phyloP scores from a whole-genome alignment of 768 basidiomycete species.

The Leccinum imitatum region DNA sequence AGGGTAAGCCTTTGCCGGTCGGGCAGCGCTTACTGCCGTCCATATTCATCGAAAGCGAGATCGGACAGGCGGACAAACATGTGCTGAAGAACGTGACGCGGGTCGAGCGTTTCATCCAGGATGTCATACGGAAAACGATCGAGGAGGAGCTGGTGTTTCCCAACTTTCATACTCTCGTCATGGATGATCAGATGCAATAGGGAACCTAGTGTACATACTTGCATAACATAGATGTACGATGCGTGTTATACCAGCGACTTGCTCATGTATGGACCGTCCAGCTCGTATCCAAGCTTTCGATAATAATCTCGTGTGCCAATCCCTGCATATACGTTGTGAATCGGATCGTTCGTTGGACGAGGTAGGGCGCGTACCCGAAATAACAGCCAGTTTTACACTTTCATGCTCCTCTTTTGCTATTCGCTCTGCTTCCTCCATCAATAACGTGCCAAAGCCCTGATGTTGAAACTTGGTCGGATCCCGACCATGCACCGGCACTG shows the following conservation, averaged over 20 bases:
- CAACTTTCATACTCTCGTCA: slow-evolving; percentile 83
- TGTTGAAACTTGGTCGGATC: slow-evolving; percentile 99
- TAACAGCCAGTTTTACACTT: slow-evolving; percentile 94
- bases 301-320: slow-evolving; percentile 99
- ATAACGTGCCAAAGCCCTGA: slow-evolving; percentile 91
- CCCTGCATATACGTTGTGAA: slow-evolving; percentile 43
- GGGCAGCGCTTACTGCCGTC: slow-evolving; percentile 83
- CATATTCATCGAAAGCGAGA: slow-evolving; percentile 94
- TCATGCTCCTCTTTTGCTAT: slow-evolving; percentile 98
- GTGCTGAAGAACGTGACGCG: slow-evolving; percentile 94
- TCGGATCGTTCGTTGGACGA: background rate
- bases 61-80: slow-evolving; percentile 94
- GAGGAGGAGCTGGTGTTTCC: slow-evolving; percentile 97
- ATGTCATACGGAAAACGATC: slow-evolving; percentile 90
- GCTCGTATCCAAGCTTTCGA: slow-evolving; percentile 86
- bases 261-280: slow-evolving; percentile 99
- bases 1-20: slow-evolving; percentile 68
- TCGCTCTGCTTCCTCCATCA: slow-evolving; percentile 99
- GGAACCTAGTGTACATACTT: background rate
- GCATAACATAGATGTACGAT: slow-evolving; percentile 7
- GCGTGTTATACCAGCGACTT: slow-evolving; percentile 57
- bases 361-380: slow-evolving; percentile 67
- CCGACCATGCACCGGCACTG: slow-evolving; percentile 93
- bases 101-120: slow-evolving; percentile 93
- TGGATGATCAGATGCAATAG: slow-evolving; percentile 39